Evolutionary conservation across 2,329 filamentous ascomycete genomes (phyloP).

Genomic region (Pyrenophora teres): DNA sequence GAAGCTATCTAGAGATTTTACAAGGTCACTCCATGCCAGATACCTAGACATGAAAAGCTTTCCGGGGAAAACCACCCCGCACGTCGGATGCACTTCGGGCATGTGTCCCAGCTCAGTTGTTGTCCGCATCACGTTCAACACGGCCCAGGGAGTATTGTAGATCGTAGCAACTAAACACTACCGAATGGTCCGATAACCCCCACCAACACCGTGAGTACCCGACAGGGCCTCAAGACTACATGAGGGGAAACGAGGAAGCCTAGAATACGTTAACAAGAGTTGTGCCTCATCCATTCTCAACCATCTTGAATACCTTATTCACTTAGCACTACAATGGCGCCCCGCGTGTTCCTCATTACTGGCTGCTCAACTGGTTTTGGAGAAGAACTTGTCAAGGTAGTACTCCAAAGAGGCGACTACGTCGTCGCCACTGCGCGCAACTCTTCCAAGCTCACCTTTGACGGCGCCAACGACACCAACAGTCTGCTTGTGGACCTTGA

Average conservation of each 20-base stretch:
- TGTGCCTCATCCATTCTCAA: background rate
- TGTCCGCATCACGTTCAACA: background rate
- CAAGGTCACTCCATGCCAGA: no score
- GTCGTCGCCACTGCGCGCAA: constrained; percentile 55
- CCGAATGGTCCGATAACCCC: background rate
- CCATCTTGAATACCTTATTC: background rate
- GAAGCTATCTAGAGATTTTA: no score
- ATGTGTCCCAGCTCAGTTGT: no score
- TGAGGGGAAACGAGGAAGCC: background rate
- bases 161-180: no score
- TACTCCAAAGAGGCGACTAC: constrained; percentile 50
- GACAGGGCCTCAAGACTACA: constrained; percentile 1
- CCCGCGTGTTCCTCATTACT: constrained; percentile 55
- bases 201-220: background rate
- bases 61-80: no score
- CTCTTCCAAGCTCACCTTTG: constrained; percentile 49
- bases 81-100: no score
- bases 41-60: no score
- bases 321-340: constrained; percentile 39
- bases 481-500: constrained; percentile 58
- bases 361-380: constrained; percentile 56
- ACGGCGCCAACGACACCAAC: constrained; percentile 52
- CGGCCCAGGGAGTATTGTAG: background rate
- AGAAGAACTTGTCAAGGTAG: constrained; percentile 50
- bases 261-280: background rate